Percentiles rank a stretch among this genome's conserved stretches.
These are phyloP conservation scores for Telopea speciosissima DNA, from an alignment of 177 flowering plant species.

Conservation along the genomic window DNA sequence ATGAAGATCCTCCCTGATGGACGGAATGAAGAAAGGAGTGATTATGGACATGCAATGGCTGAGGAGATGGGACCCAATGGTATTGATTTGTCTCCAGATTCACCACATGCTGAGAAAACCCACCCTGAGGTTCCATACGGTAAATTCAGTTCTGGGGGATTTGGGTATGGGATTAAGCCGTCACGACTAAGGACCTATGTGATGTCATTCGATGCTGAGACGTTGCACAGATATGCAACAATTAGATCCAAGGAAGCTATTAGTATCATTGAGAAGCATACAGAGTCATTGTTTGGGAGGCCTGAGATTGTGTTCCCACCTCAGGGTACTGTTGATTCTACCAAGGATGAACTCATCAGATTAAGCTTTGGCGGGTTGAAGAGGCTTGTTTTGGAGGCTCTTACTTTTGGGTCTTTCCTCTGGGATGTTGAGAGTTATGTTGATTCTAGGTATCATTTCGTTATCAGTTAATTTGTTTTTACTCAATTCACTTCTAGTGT, in stretches of 20 bases:
- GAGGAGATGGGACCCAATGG: constrained; percentile 27
- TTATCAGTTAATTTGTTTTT: constrained; percentile 30
- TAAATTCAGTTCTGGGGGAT: constrained; percentile 41
- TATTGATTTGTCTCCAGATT: constrained; percentile 2
- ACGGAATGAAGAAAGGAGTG: constrained; percentile 28
- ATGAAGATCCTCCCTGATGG: constrained; percentile 70
- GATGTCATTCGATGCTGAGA: constrained; percentile 88
- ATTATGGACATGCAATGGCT: constrained; percentile 24
- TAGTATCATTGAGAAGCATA: constrained; percentile 87
- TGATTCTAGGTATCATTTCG: constrained; percentile 89
- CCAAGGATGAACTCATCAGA: constrained; percentile 61
- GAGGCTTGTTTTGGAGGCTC: constrained; percentile 87
- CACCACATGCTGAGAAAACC: constrained; percentile 18
- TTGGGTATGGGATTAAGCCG: constrained; percentile 46
- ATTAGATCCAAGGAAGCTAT: constrained; percentile 87
- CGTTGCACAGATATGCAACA: constrained; percentile 78
- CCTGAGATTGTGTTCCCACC: constrained; percentile 72
- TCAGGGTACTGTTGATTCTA: constrained; percentile 62
- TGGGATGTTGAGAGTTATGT: constrained; percentile 97
- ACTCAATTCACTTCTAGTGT: background rate
- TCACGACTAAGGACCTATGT: constrained; percentile 64
- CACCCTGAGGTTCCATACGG: constrained; percentile 62
- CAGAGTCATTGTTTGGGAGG: constrained; percentile 87
- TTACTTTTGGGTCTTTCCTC: constrained; percentile 90
- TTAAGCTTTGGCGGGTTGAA: constrained; percentile 77